Base-by-base conservation (phyloP, 306 rosid species). In the Carpinus viminea region DNA sequence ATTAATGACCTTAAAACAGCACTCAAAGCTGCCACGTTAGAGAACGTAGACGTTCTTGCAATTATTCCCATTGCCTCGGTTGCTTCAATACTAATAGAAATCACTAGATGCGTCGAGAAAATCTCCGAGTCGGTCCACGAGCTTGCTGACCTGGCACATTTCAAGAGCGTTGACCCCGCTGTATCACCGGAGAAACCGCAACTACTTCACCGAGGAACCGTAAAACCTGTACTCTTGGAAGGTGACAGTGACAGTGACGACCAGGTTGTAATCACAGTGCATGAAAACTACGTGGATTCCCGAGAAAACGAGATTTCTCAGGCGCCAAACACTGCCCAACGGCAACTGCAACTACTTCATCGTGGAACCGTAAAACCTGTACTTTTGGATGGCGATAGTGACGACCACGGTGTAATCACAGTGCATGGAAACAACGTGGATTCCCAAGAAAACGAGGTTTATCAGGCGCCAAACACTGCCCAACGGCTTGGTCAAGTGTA, bases 151-250 rank as follows among this genome's bases (percentile, higher is more conserved):
- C 76, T 82, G 50, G 97, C 98, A 2, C 79, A 85, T 15, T 95
- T 92, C 89, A 86, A 86, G 81, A 76, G 38, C 3, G 78, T 46
- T 3, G 83, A 88, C 70, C 71, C 84, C 13, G 83, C 62, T 38
- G 89, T 83, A 1, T 86, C 91, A 9, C 86, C 85, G 34, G 93
- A 90, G 76, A 90, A 92, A 60, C 85, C 93, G 68, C 86, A 68
- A 0, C 41, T 90, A 41, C 92, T 95, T 82, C 98, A 92, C 61
- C 83, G 87, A 68, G 96, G 98, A 76, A 86, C 60, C 60, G 76
- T 92, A 52, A 90, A 88, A 13, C 98, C 98, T 38, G 78, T 41
- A 41, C 45, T 83, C 41, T 74, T 76, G 59, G 97, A 87, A 10
- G 61, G 38, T 78, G 84, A 80, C 1, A 61, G 28, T 64, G 1